These are phyloP conservation scores for Lactifluus echinatus DNA, from an alignment of 768 basidiomycete species.

Conservation along the genomic window DNA sequence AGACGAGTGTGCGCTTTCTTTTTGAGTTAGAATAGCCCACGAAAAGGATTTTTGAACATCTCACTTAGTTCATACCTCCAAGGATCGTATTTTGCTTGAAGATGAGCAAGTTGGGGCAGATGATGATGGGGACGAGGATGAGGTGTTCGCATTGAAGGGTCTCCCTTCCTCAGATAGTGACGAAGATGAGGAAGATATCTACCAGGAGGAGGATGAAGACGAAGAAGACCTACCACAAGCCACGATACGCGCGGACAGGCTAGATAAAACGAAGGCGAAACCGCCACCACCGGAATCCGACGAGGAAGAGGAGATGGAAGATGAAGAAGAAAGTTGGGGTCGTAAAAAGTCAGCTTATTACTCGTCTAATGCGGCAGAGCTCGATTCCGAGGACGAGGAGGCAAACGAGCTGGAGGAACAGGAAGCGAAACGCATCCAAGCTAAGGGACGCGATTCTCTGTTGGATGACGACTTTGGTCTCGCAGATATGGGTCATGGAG, in stretches of 20 bases:
- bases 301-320: slow-evolving; percentile 25
- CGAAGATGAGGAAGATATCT: slow-evolving; percentile 37
- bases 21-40: not conserved
- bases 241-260: slow-evolving; percentile 22
- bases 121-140: slow-evolving; percentile 59
- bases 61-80: slow-evolving; percentile 54
- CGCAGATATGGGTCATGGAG: slow-evolving; percentile 43
- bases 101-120: slow-evolving; percentile 43
- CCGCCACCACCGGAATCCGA: slow-evolving; percentile 14
- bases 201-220: slow-evolving; percentile 29
- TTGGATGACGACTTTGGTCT: slow-evolving; percentile 80
- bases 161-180: slow-evolving; percentile 39
- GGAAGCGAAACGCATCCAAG: slow-evolving; percentile 74
- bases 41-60: not conserved
- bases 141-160: slow-evolving; percentile 70
- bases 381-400: slow-evolving; percentile 86
- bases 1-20: slow-evolving; percentile 55
- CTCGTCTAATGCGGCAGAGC: slow-evolving; percentile 69
- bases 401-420: slow-evolving; percentile 81
- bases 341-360: slow-evolving; percentile 74
- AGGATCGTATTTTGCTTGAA: slow-evolving; percentile 72
- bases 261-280: slow-evolving; percentile 23
- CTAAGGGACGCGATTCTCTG: slow-evolving; percentile 63
- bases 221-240: slow-evolving; percentile 11
- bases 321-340: slow-evolving; percentile 71